Evolutionary conservation across 2,329 filamentous ascomycete species (phyloP).

Genomic region (Rosellinia necatrix): DNA sequence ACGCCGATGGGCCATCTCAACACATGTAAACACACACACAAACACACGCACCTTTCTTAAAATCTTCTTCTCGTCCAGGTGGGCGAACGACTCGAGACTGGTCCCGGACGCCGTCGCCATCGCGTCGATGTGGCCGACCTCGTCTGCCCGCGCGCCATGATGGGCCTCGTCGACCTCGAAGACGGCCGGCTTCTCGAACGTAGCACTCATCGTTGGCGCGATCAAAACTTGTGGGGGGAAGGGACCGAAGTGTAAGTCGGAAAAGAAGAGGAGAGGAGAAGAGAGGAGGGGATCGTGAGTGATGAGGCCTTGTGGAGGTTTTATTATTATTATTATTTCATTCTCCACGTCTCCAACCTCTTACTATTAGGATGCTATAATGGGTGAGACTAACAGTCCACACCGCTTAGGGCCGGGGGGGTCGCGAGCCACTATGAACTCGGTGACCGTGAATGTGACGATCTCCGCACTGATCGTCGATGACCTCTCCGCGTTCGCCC

Average conservation of each 20-base stretch:
- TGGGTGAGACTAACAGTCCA: too few species aligned
- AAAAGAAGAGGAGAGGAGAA: background rate
- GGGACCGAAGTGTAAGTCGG: background rate
- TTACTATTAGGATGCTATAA: too few species aligned
- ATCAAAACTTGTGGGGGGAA: background rate
- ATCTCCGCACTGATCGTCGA: conserved; percentile 9
- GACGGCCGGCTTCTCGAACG: conserved; percentile 28
- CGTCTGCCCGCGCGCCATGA: conserved; percentile 23
- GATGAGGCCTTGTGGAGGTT: background rate
- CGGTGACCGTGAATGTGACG: conserved; percentile 1
- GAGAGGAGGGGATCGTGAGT: background rate
- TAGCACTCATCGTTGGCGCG: conserved; percentile 27
- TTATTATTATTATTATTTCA: too few species aligned
- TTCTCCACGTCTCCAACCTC: too few species aligned
- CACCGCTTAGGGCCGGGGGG: background rate
- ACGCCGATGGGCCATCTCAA: too few species aligned
- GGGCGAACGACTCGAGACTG: conserved; percentile 40
- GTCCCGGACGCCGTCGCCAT: conserved; percentile 30
- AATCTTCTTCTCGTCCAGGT: conserved; percentile 61
- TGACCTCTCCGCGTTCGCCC: conserved; percentile 5
- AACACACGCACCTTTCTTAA: conserved; percentile 59
- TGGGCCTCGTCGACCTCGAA: conserved; percentile 26
- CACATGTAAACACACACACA: too few species aligned
- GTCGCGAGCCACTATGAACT: background rate
- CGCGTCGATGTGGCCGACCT: conserved; percentile 31